Percentiles rank a stretch among this genome's conserved stretches.
These are phyloP conservation scores for Lentinus brumalis DNA, from an alignment of 768 basidiomycete species.

Conservation along the genomic window DNA sequence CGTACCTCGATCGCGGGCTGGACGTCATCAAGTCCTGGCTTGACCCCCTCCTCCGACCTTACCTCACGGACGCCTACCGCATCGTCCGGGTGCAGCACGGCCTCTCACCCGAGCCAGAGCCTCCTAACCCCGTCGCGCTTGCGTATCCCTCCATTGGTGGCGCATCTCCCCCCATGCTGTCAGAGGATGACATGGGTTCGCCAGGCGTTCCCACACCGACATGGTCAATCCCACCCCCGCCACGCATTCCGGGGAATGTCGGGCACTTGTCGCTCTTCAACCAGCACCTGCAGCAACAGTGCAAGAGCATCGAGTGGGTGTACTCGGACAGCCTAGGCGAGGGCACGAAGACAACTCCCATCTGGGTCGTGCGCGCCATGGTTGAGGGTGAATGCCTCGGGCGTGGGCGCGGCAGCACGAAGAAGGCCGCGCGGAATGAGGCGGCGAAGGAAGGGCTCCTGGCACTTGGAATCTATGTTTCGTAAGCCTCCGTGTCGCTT, in stretches of 20 bases:
- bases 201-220: slow-evolving; percentile 26
- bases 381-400: slow-evolving; percentile 65
- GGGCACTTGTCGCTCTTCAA: slow-evolving; percentile 84
- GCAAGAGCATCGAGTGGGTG: slow-evolving; percentile 67
- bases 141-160: not conserved
- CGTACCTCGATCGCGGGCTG: slow-evolving; percentile 72
- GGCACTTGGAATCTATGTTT: slow-evolving; percentile 52
- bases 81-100: slow-evolving; percentile 68
- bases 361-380: slow-evolving; percentile 70
- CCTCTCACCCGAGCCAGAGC: slow-evolving; percentile 47
- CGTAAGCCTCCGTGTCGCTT: slow-evolving; percentile 28
- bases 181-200: slow-evolving; percentile 19
- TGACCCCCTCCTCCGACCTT: slow-evolving; percentile 61
- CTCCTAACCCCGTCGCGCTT: slow-evolving; percentile 22
- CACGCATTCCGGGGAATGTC: slow-evolving; percentile 33
- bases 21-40: slow-evolving; percentile 61
- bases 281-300: slow-evolving; percentile 65
- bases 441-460: slow-evolving; percentile 75
- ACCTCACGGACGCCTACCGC: slow-evolving; percentile 60
- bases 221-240: slow-evolving; percentile 25
- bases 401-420: slow-evolving; percentile 67
- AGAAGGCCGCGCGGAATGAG: slow-evolving; percentile 79
- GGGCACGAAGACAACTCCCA: slow-evolving; percentile 66
- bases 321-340: slow-evolving; percentile 52
- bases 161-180: slow-evolving; percentile 18